Conservation (phyloP, 352 stramenopile genomes). For the Phytophthora pluvialis region DNA sequence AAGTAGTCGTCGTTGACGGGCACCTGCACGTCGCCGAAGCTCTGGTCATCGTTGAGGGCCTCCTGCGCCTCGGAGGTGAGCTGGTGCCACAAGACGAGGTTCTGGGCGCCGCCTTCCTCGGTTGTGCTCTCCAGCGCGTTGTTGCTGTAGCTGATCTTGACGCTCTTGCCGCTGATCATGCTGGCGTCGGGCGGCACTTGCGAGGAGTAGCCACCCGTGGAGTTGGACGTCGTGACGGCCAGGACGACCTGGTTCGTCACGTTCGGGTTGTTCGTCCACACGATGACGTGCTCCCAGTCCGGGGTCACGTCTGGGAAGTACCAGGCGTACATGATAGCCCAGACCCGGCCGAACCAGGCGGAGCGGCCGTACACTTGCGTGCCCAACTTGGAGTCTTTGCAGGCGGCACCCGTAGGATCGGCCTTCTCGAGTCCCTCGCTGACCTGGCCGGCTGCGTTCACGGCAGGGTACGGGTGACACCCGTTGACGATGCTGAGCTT, state of each 20-base stretch:
- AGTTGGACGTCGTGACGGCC: slow-evolving; percentile 17
- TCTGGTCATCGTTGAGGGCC: slow-evolving; percentile 36
- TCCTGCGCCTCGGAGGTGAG: slow-evolving; percentile 26
- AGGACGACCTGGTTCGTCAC: slow-evolving; percentile 17
- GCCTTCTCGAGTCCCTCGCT: slow-evolving; percentile 13
- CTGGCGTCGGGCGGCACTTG: slow-evolving; percentile 11
- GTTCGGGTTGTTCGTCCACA: slow-evolving; percentile 31
- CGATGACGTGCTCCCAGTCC: slow-evolving; percentile 25
- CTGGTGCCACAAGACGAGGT: slow-evolving; percentile 39
- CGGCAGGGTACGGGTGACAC: slow-evolving; percentile 26
- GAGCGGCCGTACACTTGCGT: slow-evolving; percentile 28
- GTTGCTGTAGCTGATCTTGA: slow-evolving; percentile 21
- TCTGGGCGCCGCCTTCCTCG: slow-evolving; percentile 25
- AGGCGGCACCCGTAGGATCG: slow-evolving; percentile 5
- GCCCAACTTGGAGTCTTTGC: slow-evolving; percentile 7
- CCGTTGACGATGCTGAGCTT: slow-evolving; percentile 15
- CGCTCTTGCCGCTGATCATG: slow-evolving; percentile 15
- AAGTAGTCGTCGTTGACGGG: slow-evolving; percentile 40
- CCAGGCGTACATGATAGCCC: slow-evolving; percentile 28
- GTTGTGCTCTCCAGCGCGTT: slow-evolving; percentile 11
- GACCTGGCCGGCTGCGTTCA: slow-evolving; percentile 23
- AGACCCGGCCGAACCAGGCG: slow-evolving; percentile 24
- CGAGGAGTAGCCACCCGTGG: neutral
- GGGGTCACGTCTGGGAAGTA: slow-evolving; percentile 16
- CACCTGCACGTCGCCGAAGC: slow-evolving; percentile 20